Evolutionary conservation across 257 asterid species (phyloP).

Genomic region (Solanum paucissectum): DNA sequence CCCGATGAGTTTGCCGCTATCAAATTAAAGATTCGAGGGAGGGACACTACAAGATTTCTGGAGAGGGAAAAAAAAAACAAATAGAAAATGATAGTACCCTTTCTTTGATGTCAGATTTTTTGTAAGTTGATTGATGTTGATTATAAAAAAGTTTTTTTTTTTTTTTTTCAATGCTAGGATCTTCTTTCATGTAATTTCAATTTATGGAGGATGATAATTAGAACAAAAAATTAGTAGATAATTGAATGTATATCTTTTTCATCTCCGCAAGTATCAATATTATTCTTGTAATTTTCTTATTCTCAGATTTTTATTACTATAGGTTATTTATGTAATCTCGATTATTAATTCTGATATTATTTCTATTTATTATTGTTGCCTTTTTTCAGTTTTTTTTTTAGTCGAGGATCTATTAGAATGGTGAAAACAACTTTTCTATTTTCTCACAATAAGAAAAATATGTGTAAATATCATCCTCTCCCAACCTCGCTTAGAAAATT

Average conservation of each 20-base stretch:
- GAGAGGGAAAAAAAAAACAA: not conserved
- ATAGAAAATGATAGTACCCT: not conserved
- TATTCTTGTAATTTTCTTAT: not conserved
- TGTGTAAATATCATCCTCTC: not conserved
- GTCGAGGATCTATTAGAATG: no score
- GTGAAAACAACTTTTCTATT: no score
- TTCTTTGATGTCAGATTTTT: not conserved
- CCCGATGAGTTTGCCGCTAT: not conserved
- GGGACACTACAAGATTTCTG: not conserved
- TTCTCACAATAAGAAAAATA: no score
- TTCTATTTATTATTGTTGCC: not conserved
- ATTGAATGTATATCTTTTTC: no score
- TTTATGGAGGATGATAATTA: not conserved
- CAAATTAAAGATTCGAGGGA: not conserved
- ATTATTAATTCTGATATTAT: not conserved
- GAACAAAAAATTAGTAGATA: not conserved
- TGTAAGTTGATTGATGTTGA: not conserved
- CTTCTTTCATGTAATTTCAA: not conserved
- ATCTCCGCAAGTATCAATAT: no score
- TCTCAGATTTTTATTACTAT: no score
- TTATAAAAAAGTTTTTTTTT: not conserved
- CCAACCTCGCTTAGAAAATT: no score
- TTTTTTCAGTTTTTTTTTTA: not conserved
- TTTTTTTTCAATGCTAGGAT: not conserved
- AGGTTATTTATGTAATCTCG: not conserved